Evolutionary conservation across 371 early-diverging fungal genomes (phyloP).

Genomic region (Rhizopus delemar): DNA sequence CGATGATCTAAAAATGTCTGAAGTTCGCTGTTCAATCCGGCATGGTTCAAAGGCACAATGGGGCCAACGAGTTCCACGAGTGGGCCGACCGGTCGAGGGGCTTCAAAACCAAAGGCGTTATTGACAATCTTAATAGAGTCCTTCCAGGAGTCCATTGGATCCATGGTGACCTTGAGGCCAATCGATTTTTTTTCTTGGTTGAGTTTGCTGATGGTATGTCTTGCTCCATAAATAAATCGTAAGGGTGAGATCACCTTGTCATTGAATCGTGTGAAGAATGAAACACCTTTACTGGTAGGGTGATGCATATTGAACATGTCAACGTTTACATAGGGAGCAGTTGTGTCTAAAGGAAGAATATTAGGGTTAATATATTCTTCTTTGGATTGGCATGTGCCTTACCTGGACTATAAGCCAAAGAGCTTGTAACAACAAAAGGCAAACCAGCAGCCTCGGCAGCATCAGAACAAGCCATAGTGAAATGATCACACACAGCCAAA

Average conservation of each 20-base stretch:
- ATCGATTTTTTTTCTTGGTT: not conserved
- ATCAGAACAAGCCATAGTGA: conserved; percentile 15
- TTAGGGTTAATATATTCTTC: not conserved
- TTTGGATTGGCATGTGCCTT: not conserved
- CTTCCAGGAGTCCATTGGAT: conserved; percentile 2
- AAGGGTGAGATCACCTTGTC: conserved; percentile 5
- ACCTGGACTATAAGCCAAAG: not conserved
- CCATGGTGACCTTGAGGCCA: not conserved
- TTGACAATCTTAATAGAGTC: conserved; percentile 29
- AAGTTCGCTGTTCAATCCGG: conserved; percentile 19
- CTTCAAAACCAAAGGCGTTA: conserved; percentile 24
- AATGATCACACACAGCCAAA: conserved; percentile 18
- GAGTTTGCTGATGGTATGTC: conserved; percentile 1
- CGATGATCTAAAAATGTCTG: conserved; percentile 22
- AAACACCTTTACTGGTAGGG: not conserved
- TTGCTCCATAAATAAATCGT: not conserved
- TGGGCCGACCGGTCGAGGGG: conserved; percentile 33
- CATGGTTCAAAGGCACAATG: conserved; percentile 20
- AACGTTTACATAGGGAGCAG: not conserved
- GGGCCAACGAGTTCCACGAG: conserved; percentile 40
- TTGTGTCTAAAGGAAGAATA: not conserved
- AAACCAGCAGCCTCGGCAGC: conserved; percentile 1
- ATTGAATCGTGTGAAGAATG: not conserved
- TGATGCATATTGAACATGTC: not conserved
- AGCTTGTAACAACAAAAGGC: conserved; percentile 15